Evolutionary conservation across 2,329 filamentous ascomycete genomes (phyloP).

Genomic region (Cytospora leucostoma): DNA sequence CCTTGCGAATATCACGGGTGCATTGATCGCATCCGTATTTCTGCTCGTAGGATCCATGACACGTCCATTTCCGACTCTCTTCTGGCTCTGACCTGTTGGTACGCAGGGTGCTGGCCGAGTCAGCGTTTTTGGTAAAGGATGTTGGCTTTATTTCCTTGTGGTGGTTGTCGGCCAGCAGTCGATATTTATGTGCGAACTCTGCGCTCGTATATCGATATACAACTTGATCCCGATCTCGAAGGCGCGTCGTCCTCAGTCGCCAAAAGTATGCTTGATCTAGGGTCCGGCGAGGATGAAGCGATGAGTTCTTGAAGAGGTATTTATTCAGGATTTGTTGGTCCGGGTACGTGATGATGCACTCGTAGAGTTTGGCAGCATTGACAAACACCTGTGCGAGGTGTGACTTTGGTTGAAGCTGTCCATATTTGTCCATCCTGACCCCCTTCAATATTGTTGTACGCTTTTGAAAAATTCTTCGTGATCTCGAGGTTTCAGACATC

Average conservation of each 20-base stretch:
- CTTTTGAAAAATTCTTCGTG: constrained; percentile 1
- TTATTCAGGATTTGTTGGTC: constrained; percentile 39
- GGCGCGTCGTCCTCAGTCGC: constrained; percentile 41
- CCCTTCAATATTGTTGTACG: constrained; percentile 21
- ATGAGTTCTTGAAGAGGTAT: constrained; percentile 38
- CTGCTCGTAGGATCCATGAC: constrained; percentile 26
- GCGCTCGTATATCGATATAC: constrained; percentile 41
- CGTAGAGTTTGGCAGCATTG: constrained; percentile 38
- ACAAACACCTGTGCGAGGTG: constrained; percentile 36
- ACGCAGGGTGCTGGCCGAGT: constrained; percentile 9
- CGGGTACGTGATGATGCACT: constrained; percentile 39
- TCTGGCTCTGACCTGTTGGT: not conserved
- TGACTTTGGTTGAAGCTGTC: constrained; percentile 16
- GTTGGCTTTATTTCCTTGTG: not conserved
- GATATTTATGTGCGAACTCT: constrained; percentile 18
- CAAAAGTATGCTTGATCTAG: constrained; percentile 49
- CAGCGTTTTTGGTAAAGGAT: constrained; percentile 18
- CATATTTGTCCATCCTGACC: constrained; percentile 4
- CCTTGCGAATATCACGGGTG: constrained; percentile 33
- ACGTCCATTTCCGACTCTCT: constrained; percentile 25
- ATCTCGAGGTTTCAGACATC: not conserved
- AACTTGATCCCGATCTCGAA: constrained; percentile 46
- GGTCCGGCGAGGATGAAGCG: constrained; percentile 46
- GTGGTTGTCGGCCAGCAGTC: not conserved
- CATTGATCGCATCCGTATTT: constrained; percentile 32